Base-by-base conservation (phyloP, 371 early-diverging fungal genomes). In the Rhizomucor pusillus region DNA sequence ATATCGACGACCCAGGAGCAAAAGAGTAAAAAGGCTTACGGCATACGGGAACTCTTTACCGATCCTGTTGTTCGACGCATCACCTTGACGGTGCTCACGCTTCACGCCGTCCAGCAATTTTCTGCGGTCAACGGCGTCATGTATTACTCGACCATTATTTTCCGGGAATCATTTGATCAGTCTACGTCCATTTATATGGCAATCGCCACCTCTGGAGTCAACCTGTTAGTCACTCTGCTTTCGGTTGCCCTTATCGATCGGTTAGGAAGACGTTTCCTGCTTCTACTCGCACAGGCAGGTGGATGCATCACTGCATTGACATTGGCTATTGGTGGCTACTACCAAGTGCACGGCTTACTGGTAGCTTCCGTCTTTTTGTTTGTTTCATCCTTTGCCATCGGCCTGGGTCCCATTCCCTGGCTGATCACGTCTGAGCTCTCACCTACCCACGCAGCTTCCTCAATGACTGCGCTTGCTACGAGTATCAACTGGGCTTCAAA, bases 121-220 rank as follows among this genome's bases (percentile, higher is more conserved):
- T 82, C 87, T 29, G 94, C 93, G 34, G 90, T 97, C 77, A 93
- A 93, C 60, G 92, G 86, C 52, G 81, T 91, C 58, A 75, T 87
- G 62, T 82, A 87, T 59, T 94, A 89, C 66, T 92, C 92, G 6
- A 87, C 90, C 2, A 71, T 85, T 79, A 57, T 86, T 71, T 47
- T 81, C 73, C 24, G 78, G 69, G 52, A 80, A 44, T 50, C 72
- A 2, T 69, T 69, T 47, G 56, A 68, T 66, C 65, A 14, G 45
- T 62, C 55, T 58, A 79, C 67, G 63, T 85, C 68, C 69, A 86
- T 34, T 63, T 81, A 43, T 63, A 77, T 91, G 56, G 84, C 90
- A 5, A 61, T 81, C 73, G 37, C 61, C 43, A 50, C 67, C 25
- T 86, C 85, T 12, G 80, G 79, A 35, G 80, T 91, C 43, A 87